Evolutionary conservation across 768 basidiomycete species (phyloP).

Genomic region (Russula virescens): DNA sequence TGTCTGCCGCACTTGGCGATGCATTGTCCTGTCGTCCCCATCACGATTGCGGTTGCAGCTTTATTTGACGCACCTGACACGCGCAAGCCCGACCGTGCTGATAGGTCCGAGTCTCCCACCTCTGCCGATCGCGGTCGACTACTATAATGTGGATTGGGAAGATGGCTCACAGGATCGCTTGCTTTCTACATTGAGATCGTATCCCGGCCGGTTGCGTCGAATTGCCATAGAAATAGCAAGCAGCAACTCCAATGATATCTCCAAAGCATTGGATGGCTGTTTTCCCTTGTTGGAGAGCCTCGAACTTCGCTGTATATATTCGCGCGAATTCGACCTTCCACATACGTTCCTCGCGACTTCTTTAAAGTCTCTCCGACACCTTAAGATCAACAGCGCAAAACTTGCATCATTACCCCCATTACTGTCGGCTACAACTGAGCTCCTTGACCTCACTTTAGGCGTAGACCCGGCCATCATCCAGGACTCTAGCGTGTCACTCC

Average conservation of each 20-base stretch:
- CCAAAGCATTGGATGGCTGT: not conserved
- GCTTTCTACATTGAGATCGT: too few species aligned
- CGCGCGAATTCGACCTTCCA: not conserved
- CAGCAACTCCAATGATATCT: too few species aligned
- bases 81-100: too few species aligned
- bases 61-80: not conserved
- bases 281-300: not conserved
- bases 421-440: not conserved
- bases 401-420: not conserved
- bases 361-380: not conserved
- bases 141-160: too few species aligned
- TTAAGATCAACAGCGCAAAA: not conserved
- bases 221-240: too few species aligned
- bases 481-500: not conserved
- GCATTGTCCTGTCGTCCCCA: not conserved
- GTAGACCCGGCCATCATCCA: not conserved
- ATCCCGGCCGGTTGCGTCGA: too few species aligned
- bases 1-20: not conserved
- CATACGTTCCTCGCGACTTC: not conserved
- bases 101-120: too few species aligned
- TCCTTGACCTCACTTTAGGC: not conserved
- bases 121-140: too few species aligned
- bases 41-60: not conserved
- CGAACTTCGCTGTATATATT: not conserved
- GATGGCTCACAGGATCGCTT: too few species aligned